Evolutionary conservation across 331 rosid species (phyloP).

Genomic region (Malus hybrid): DNA sequence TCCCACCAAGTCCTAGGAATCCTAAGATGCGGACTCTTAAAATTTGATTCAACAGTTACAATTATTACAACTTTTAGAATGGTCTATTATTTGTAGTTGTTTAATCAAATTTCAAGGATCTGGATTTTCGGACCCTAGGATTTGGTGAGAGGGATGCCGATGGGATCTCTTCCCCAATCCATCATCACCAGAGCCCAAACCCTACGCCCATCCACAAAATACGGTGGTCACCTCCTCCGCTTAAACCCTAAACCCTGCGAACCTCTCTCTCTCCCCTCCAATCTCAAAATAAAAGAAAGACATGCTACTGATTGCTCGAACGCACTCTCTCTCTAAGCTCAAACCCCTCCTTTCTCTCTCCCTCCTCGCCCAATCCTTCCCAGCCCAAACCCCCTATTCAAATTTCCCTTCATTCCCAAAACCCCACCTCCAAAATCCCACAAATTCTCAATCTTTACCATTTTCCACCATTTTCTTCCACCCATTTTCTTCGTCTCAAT

Average conservation of each 20-base stretch:
- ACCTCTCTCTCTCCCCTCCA: neutral
- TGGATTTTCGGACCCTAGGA: too few relatives aligned
- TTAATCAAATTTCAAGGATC: too few relatives aligned
- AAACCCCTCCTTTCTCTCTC: constrained; percentile 20
- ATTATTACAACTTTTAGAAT: too few relatives aligned
- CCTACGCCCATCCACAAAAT: neutral
- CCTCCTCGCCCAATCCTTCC: neutral
- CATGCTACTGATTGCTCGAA: constrained; percentile 13
- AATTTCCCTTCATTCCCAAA: constrained; percentile 1
- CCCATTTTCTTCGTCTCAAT: constrained; percentile 2
- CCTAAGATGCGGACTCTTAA: too few relatives aligned
- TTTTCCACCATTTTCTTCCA: constrained; percentile 16
- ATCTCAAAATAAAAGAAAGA: neutral
- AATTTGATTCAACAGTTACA: too few relatives aligned
- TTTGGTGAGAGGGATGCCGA: too few relatives aligned
- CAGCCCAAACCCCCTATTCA: neutral
- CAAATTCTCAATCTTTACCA: neutral
- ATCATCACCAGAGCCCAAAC: neutral
- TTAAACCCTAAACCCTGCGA: constrained; percentile 14
- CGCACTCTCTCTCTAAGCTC: constrained; percentile 18
- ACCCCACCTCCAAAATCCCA: constrained; percentile 2
- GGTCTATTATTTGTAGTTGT: too few relatives aligned
- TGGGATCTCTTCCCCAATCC: too few relatives aligned
- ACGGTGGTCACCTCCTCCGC: neutral
- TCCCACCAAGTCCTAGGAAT: too few relatives aligned